Evolutionary conservation across 2,329 filamentous ascomycete genomes (phyloP).

Genomic region (Pleoardoris graminearum): DNA sequence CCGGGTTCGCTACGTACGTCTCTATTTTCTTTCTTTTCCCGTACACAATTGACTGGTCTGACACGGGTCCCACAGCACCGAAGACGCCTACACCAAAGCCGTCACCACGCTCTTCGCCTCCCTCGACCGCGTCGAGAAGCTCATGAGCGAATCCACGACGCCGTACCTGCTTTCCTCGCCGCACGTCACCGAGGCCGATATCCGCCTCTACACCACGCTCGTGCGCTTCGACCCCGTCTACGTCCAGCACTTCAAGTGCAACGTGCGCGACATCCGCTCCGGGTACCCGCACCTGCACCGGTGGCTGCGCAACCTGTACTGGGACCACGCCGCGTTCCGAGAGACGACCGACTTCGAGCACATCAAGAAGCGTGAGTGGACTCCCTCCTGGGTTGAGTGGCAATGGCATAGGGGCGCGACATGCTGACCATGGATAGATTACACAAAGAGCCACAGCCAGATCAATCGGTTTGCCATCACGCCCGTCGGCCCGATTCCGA

Average conservation of each 20-base stretch:
- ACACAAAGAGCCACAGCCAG: slow-evolving; percentile 67
- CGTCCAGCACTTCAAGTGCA: slow-evolving; percentile 72
- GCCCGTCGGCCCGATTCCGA: slow-evolving; percentile 79
- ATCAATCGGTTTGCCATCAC: slow-evolving; percentile 74
- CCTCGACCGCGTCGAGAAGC: slow-evolving; percentile 52
- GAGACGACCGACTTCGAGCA: slow-evolving; percentile 91
- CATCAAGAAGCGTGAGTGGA: slow-evolving; percentile 69
- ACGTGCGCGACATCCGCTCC: slow-evolving; percentile 79
- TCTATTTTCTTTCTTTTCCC: not conserved
- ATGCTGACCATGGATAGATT: slow-evolving; percentile 44
- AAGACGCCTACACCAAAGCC: slow-evolving; percentile 55
- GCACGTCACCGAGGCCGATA: slow-evolving; percentile 53
- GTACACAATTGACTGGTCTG: not conserved
- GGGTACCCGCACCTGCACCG: slow-evolving; percentile 80
- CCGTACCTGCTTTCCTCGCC: slow-evolving; percentile 53
- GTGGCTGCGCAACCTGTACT: slow-evolving; percentile 85
- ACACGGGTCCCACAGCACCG: too few species aligned
- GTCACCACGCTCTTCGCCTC: slow-evolving; percentile 53
- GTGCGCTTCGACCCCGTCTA: slow-evolving; percentile 62
- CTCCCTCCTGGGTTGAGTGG: not conserved
- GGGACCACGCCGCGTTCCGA: slow-evolving; percentile 75
- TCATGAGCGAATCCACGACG: slow-evolving; percentile 47
- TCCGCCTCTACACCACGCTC: slow-evolving; percentile 63
- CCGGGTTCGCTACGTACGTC: slow-evolving; percentile 55
- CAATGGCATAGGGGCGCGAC: not conserved